Evolutionary conservation across 108 stramenopile species (phyloP), one percentile per base, ranked within the genome.

Genomic region (Aurantiochytrium sp.): DNA sequence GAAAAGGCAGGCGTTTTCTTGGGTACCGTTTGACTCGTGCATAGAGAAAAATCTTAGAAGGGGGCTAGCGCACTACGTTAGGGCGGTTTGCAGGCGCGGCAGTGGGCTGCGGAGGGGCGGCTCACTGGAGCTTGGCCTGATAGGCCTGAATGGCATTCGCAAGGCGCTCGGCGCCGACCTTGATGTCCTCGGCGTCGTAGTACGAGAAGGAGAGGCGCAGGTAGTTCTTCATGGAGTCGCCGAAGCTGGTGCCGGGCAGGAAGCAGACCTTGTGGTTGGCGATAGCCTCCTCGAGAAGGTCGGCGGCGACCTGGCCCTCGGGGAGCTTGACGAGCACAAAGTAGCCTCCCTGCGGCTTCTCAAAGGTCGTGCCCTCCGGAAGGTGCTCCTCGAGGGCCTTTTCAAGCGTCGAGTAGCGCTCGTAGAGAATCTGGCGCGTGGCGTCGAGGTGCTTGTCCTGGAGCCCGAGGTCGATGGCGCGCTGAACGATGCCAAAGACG

Each of bases 261-360:
- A 87, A 53, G n/a, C 24, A 17, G 17, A 87, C 87, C 45, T 87
- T 87, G 87, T 87, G 87, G 55, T 65, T 87, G 27, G 4, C 55
- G 8, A 24, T 27, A 1, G 87, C 87, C 30, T 65, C 27, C 19
- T 22, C 45, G 32, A 50, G 52, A 12, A 88, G 81, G n/a, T 10
- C 22, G 4, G 53, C 39, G 37, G 69, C 55, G n/a, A 41, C 27
- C 55, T 86, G 8, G 52, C 89, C 86, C 55, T 31, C 55, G 17
- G 55, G 55, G 55, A 89, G 86, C 39, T 27, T 37, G 50, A 89
- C 52, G 55, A 86, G 86, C n/a, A 89, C 41, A 37, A 89, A 89
- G 86, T 86, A 89, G 31, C 89, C 89, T 8, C 89, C 89, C 48
- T 17, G 27, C 22, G 59, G 55, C 37, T 39, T 19, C 21, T 10